These are phyloP conservation scores for Bipolaris zeicola DNA, from an alignment of 2,329 filamentous ascomycete species.

Conservation along the genomic window DNA sequence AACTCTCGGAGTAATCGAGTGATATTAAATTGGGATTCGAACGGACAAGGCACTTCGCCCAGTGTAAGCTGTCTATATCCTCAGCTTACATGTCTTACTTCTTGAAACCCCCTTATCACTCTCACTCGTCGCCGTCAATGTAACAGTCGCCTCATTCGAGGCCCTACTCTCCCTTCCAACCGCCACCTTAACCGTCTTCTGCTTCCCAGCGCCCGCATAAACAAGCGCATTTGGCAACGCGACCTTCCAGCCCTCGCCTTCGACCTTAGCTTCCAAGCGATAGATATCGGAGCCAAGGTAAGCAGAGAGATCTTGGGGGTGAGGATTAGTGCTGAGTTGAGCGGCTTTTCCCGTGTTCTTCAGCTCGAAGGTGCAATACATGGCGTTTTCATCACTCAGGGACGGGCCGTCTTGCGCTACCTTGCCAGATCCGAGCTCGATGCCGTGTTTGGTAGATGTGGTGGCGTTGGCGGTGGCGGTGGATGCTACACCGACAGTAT, in stretches of 20 bases:
- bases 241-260: not conserved
- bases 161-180: not conserved
- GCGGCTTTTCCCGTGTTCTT: not conserved
- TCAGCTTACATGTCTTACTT: not conserved
- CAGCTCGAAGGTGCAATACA: not conserved
- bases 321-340: not conserved
- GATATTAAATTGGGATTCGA: too few species aligned
- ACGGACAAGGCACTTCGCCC: not conserved
- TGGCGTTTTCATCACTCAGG: not conserved
- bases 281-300: not conserved
- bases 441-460: not conserved
- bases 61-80: not conserved
- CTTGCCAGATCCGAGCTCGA: not conserved
- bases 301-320: not conserved
- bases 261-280: not conserved
- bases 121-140: not conserved
- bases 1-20: too few species aligned
- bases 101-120: not conserved
- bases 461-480: conserved; percentile 29
- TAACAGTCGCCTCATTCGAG: not conserved
- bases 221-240: not conserved
- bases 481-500: conserved; percentile 56
- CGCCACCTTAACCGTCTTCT: not conserved
- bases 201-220: not conserved
- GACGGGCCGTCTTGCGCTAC: not conserved